Evolutionary conservation across 176 grass and related monocot species (phyloP).

Genomic region (Phoenix dactylifera): DNA sequence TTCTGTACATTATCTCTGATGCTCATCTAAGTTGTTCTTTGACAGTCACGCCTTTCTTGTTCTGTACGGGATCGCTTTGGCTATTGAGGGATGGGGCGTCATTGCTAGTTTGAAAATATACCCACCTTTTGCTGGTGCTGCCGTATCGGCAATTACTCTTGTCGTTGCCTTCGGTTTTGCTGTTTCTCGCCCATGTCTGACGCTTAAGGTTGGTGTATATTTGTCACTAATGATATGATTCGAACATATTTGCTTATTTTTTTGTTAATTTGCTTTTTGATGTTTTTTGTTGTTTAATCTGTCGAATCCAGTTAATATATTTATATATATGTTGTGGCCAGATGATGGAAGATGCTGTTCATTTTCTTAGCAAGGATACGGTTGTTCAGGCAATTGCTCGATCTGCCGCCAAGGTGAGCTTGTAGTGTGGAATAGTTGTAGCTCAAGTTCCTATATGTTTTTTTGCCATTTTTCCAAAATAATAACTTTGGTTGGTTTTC

Average conservation of each 20-base stretch:
- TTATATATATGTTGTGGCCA: conserved; percentile 7
- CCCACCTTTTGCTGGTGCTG: conserved; percentile 85
- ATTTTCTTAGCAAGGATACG: conserved; percentile 96
- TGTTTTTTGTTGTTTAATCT: no score
- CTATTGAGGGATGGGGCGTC: conserved; percentile 94
- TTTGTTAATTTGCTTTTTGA: background rate
- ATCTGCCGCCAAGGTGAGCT: conserved; percentile 78
- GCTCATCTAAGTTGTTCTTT: conserved; percentile 19
- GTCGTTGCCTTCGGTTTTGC: conserved; percentile 94
- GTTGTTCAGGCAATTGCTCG: conserved; percentile 95
- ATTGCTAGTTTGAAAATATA: conserved; percentile 86
- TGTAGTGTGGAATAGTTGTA: conserved; percentile 14
- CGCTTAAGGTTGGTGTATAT: conserved; percentile 71
- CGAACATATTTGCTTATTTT: background rate
- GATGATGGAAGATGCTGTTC: conserved; percentile 98
- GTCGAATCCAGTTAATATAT: background rate
- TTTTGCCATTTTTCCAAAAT: no score
- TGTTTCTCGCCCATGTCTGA: conserved; percentile 81
- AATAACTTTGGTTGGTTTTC: no score
- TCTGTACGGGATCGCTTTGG: conserved; percentile 82
- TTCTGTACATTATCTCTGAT: background rate
- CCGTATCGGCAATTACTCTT: conserved; percentile 78
- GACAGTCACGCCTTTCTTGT: conserved; percentile 89
- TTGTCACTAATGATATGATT: conserved; percentile 5
- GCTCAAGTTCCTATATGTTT: background rate